Evolutionary conservation across 2,329 filamentous ascomycete genomes (phyloP).

Genomic region (Colletotrichum spaethianum): DNA sequence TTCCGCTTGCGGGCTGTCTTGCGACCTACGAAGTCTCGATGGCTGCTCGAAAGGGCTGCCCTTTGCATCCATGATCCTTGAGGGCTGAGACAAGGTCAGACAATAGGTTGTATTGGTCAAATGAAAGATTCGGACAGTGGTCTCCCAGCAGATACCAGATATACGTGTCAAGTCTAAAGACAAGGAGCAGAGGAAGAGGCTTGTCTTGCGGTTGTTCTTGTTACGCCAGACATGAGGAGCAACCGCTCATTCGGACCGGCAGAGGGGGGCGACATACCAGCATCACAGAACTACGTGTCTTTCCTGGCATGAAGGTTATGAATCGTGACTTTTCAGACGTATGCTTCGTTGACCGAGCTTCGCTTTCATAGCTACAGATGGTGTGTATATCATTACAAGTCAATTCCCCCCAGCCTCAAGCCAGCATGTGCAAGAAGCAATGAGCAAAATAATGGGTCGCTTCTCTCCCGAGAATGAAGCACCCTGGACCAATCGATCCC

Average conservation of each 20-base stretch:
- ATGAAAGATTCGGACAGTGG: too few relatives aligned
- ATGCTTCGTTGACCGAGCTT: constrained; percentile 37
- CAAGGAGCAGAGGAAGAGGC: not conserved
- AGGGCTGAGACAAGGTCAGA: not conserved
- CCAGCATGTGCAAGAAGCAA: constrained; percentile 1
- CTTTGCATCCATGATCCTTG: not conserved
- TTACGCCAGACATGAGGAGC: not conserved
- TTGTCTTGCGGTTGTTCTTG: not conserved
- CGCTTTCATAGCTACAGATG: constrained; percentile 36
- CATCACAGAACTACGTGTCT: too few relatives aligned
- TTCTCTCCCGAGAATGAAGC: not conserved
- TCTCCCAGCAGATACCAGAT: not conserved
- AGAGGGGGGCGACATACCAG: too few relatives aligned
- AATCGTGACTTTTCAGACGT: constrained; percentile 25
- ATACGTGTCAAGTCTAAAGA: too few relatives aligned
- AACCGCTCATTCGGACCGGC: not conserved
- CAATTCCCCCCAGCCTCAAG: constrained; percentile 11
- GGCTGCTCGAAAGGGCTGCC: not conserved
- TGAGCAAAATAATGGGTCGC: not conserved
- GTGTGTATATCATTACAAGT: constrained; percentile 41
- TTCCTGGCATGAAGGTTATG: not conserved
- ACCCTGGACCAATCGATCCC: constrained; percentile 8
- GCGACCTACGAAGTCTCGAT: not conserved
- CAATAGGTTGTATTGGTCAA: rapidly evolving
- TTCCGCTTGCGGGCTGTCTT: not conserved